Base-by-base conservation (phyloP, 1,284 basidiomycete species). In the Cutaneotrichosporon spelunceum region DNA sequence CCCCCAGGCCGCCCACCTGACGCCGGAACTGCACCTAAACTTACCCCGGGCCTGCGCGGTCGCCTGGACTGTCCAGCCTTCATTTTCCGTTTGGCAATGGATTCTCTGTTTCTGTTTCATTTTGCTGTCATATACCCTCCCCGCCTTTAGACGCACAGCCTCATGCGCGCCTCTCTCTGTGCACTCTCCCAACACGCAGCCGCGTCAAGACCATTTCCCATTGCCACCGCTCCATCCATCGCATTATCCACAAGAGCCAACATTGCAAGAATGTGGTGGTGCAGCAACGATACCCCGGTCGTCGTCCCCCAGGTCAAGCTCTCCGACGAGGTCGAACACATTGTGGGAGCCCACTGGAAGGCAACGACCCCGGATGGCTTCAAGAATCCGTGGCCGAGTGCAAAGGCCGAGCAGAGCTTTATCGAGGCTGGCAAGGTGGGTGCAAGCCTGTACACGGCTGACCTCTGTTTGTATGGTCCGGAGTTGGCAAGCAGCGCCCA, bases 381-480 rank as follows among this genome's bases (percentile, higher is more conserved):
- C 63, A 56, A 60, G 48, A 83, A 83, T 59, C 82, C 82, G 29
- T 83, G 81, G 81, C 72, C 76, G 2, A 61, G 39, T 26, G 34
- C 54, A 26, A 66, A 68, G 5, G 49, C 64, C 6, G 59, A 60
- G 11, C 62, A 62, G 54, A 42, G 39, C 39, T 42, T 42, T n/a
- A 19, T 42, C 19, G 39, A 42, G 39, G 39, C 39, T 9, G 39
- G 19, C 16, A 42, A 42, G 39, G 39, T 42, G 19, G 36, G 36
- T 39, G 11, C 13, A 19, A 19, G 4, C 19, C n/a, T 56, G 56
- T 21, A 33, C 29, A 14, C 11, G 42, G 45, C 52, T 61, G n/a
- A 49, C 45, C 1, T 2, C 48, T 65, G 61, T 62, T 60, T 52
- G 16, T 57, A 10, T 59, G 30, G 34, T 26, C 26, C 9, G 54